Evolutionary conservation across 768 basidiomycete species (phyloP).

Genomic region (Lentinula sp.): DNA sequence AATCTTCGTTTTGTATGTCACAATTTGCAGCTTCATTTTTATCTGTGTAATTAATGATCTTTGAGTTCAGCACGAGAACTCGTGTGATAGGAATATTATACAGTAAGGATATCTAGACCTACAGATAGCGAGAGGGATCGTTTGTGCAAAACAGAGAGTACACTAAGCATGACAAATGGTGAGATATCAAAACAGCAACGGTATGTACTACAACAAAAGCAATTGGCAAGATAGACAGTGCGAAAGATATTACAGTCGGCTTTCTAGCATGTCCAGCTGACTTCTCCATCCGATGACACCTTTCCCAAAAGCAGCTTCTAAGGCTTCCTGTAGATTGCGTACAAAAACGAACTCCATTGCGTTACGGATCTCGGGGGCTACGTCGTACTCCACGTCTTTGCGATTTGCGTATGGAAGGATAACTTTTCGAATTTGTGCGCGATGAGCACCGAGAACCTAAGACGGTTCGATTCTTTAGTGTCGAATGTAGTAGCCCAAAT

Average conservation of each 20-base stretch:
- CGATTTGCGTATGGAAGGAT: conserved; percentile 81
- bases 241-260: conserved; percentile 32
- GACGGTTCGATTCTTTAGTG: neutral
- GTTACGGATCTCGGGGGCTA: conserved; percentile 62
- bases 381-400: conserved; percentile 85
- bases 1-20: neutral
- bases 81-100: neutral
- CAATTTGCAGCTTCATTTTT: neutral
- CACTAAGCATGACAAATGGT: neutral
- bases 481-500: neutral
- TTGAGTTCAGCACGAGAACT: too few species aligned
- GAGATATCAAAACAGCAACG: neutral
- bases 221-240: neutral
- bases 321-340: conserved; percentile 68
- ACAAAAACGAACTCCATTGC: conserved; percentile 84
- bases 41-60: neutral
- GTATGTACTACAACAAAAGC: neutral
- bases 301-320: conserved; percentile 80
- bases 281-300: conserved; percentile 61
- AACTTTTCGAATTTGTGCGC: conserved; percentile 77
- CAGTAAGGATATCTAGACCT: neutral
- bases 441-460: conserved; percentile 78
- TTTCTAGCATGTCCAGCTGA: conserved; percentile 44
- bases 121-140: neutral
- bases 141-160: neutral